Evolutionary conservation across 495 filamentous ascomycete species (phyloP), one percentile per base, ranked within the genome.

Genomic region (Aspergillus steynii): DNA sequence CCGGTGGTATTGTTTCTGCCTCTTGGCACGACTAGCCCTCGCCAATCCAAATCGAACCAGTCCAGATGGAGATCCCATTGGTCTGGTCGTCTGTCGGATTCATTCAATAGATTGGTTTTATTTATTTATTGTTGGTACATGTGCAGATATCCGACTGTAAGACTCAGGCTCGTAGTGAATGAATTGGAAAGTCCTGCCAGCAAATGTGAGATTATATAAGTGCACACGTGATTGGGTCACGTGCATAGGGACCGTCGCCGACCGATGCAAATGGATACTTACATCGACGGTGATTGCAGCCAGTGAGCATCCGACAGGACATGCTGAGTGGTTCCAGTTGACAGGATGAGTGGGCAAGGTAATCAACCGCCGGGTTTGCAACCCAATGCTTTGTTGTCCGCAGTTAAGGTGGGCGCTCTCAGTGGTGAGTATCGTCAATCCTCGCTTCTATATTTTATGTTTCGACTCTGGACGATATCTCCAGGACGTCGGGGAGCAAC

Each of bases 401-500:
- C 80, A 32, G 65, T 81, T 53, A 83, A 83, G 68, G 77, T 80
- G 53, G 83, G 83, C 56, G 82, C 76, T 45, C 55, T 82, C 58
- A 80, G 73, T 64, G 82, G 83, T 85, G 63, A 70, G 82, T 81
- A 51, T 62, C 56, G 20, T 20, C 20, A 20, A 65, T 32, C 52
- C 56, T 48, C 56, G 50, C 28, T 50, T 15, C 55, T 55, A 55
- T 28, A 52, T 20, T 60, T 7, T 42, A 56, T 27, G 57, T 45
- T 49, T 27, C 20, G 20, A 20, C 20, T 20, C 20, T 20, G 20
- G 20, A 20, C 20, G 20, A 20, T 20, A 20, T 20, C 20, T 20
- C 20, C 20, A 20, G 20, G 20, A 20, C 37, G 9, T 10, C 37
- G 37, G 37, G 37, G 9, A 42, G 14, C 9, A 42, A 34, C 31